Percentiles rank a stretch among this genome's conserved stretches.
These are phyloP conservation scores for Amanita polypyramis DNA, from an alignment of 768 basidiomycete species.

Conservation along the genomic window DNA sequence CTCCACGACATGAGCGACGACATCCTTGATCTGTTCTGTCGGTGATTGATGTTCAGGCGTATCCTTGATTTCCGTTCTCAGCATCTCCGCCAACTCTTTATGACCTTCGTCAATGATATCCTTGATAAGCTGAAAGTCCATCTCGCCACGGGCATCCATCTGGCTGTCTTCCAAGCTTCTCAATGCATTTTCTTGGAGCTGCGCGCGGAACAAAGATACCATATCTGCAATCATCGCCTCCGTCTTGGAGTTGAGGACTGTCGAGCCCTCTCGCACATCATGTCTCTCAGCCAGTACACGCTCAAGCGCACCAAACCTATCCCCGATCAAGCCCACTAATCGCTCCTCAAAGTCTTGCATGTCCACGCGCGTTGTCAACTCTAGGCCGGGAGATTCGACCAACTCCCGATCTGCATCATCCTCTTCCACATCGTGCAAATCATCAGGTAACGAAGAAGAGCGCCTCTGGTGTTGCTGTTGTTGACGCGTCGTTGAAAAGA, in stretches of 20 bases:
- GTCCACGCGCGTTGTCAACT: conserved; percentile 43
- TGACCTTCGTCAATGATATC: conserved; percentile 61
- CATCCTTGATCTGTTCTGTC: conserved; percentile 10
- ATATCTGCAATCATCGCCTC: conserved; percentile 59
- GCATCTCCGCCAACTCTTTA: conserved; percentile 40
- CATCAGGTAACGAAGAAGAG: conserved; percentile 48
- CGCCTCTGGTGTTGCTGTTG: conserved; percentile 28
- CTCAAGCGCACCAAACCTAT: conserved; percentile 48
- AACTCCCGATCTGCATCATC: conserved; percentile 20
- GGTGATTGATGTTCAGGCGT: conserved; percentile 32
- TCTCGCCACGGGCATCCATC: conserved; percentile 63
- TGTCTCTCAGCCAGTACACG: conserved; percentile 22
- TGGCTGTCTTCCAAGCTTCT: conserved; percentile 50
- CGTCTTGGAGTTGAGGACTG: conserved; percentile 30
- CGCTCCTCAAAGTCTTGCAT: conserved; percentile 51
- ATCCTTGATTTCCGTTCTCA: conserved; percentile 52
- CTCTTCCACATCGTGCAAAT: conserved; percentile 33
- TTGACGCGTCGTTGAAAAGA: conserved; percentile 21
- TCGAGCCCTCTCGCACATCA: conserved; percentile 9
- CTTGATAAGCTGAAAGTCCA: conserved; percentile 70
- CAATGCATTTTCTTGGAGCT: conserved; percentile 52
- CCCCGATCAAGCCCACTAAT: conserved; percentile 55
- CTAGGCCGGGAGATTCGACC: conserved; percentile 4
- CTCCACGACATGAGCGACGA: conserved; percentile 40
- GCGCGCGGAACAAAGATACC: conserved; percentile 54